phyloP scores from a whole-genome alignment of 768 basidiomycete genomes.

The Tephrocybe rancida region DNA sequence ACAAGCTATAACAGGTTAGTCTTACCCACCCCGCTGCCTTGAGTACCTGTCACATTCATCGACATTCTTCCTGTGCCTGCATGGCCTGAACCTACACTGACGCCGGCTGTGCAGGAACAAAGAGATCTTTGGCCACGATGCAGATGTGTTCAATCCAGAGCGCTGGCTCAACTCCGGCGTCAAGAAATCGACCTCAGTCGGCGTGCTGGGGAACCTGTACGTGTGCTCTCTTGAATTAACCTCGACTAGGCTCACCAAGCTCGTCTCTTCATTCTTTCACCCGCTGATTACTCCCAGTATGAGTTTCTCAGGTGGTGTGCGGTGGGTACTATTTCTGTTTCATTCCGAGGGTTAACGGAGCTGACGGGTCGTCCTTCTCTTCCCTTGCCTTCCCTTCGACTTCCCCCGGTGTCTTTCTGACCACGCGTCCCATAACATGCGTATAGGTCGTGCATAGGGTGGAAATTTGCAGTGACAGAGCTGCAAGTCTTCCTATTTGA shows the following conservation, averaged over 20 bases:
- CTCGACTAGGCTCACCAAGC: conserved; percentile 1
- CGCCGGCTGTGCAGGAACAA: conserved; percentile 29
- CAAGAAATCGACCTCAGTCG: conserved; percentile 43
- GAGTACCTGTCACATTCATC: neutral
- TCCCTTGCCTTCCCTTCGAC: neutral
- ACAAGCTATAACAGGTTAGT: conserved; percentile 55
- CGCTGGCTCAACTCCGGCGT: conserved; percentile 48
- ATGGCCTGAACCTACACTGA: neutral
- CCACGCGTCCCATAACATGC: neutral
- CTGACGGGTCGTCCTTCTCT: neutral
- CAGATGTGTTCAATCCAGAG: conserved; percentile 47
- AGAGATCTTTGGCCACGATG: conserved; percentile 49
- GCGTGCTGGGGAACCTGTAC: conserved; percentile 51
- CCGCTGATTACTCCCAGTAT: conserved; percentile 17
- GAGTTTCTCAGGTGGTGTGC: conserved; percentile 32
- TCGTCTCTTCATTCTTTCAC: conserved; percentile 2
- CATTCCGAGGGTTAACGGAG: neutral
- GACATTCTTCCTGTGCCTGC: neutral
- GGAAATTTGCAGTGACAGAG: conserved; percentile 48
- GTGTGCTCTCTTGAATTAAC: conserved; percentile 7
- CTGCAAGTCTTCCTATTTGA: conserved; percentile 63
- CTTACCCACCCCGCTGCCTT: neutral
- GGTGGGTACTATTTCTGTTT: conserved; percentile 20
- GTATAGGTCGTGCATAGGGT: conserved; percentile 36
- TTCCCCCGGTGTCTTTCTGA: neutral